Evolutionary conservation across 2,329 filamentous ascomycete genomes (phyloP).

Genomic region (Aureobasidium sp.): DNA sequence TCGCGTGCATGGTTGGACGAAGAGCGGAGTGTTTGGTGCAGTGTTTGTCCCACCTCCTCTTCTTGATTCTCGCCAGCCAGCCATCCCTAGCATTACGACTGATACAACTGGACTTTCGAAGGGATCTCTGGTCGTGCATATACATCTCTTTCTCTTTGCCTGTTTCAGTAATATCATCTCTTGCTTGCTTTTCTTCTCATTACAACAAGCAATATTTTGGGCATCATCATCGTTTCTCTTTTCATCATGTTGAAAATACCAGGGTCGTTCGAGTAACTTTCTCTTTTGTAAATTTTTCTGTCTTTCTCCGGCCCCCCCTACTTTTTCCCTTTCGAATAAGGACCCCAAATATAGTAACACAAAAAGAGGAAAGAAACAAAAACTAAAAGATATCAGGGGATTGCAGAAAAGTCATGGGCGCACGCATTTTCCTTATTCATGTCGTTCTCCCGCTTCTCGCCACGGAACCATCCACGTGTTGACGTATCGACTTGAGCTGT

Average conservation of each 20-base stretch:
- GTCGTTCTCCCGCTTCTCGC: not conserved
- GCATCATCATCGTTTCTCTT: not conserved
- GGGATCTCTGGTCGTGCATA: not conserved
- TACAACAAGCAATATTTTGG: not conserved
- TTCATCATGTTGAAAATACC: not conserved
- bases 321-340: not conserved
- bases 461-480: not conserved
- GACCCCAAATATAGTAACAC: not conserved
- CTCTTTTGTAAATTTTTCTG: conserved; percentile 11
- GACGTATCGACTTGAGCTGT: not conserved
- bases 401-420: not conserved
- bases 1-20: not conserved
- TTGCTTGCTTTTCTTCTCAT: not conserved
- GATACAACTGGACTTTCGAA: not conserved
- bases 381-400: not conserved
- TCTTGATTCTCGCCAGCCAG: not conserved
- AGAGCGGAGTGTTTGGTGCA: not conserved
- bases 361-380: conserved; percentile 1
- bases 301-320: not conserved
- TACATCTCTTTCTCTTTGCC: not conserved
- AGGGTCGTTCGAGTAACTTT: not conserved
- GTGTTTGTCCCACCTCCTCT: not conserved
- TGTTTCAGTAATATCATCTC: not conserved
- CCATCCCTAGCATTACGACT: not conserved
- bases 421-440: not conserved